Base-by-base conservation (phyloP, 805 yeast genomes). In the Kluyveromyces siamensis region DNA sequence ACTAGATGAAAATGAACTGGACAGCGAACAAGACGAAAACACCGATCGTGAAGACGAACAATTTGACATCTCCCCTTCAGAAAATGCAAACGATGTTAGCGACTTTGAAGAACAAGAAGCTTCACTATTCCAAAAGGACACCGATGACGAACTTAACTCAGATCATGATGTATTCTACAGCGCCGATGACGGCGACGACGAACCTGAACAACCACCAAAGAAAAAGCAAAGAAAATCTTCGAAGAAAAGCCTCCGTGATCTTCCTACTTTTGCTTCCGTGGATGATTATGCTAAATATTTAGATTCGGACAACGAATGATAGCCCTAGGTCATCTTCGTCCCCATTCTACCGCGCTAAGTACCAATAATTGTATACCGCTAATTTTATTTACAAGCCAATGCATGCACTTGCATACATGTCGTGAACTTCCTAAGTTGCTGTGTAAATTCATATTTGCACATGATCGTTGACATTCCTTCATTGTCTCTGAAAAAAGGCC, bases 231-330 rank as follows among this genome's bases (percentile, higher is more conserved):
- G 44, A 50, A 55, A 43, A 54, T 54, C 40, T 46, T 80, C 77
- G 71, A 79, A 73, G 61, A 67, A 72, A 42, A 81, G 77, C 64
- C 69, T 85, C 59, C 81, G 77, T 60, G 79, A 75, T 43, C 71
- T 90, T 51, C 97, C 97, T 19, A 73, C 81, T 18, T 90, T 88
- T 70, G 97, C 96, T 1, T 82, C 89, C 42, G 95, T 82, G 9
- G 96, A 86, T 40, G 96, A 86, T 52, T 89, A 88, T 62, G 83
- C 91, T 27, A 73, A 86, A 61, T 83, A 81, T 56, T 68, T 86
- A 63, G 74, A 74, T 14, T 43, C 45, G 3, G 45, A 43, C 18
- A 38, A 30, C 25, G 45, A 43, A 37, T 37, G 17, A 37, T 11
- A 8, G 3, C 7, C 14, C 14, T 30, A 21, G 25, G 3, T 21